Base-by-base conservation (phyloP, 2,329 filamentous ascomycete genomes). In the Fusarium sp. region DNA sequence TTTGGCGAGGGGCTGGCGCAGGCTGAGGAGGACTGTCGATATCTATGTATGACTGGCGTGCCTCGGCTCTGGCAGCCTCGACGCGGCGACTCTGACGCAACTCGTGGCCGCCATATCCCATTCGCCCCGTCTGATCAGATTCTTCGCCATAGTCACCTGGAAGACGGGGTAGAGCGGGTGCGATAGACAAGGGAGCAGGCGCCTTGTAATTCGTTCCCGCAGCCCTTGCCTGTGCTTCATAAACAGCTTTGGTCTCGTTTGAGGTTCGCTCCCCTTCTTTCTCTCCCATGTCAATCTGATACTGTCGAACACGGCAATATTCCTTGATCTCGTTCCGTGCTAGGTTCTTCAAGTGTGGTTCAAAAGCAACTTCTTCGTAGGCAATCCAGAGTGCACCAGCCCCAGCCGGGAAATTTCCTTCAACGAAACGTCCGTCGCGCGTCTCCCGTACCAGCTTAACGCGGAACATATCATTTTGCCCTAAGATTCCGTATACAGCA, bases 381-480 rank as follows among this genome's bases (percentile, higher is more conserved):
- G 86, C 81, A 41, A 91, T 89, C 90, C 90, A 91, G 2, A 91
- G 78, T 4, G 87, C 89, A 18, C 90, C 90, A 4, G 89, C 87
- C 3, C 89, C 89, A 5, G 80, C 79, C 0, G 90, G 90, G 61
- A 90, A 91, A 77, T 91, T 91, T 39, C 88, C 89, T 36, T 88
- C 83, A 3, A 90, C 81, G 35, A 84, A 85, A 0, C 88, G 86
- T 6, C 90, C 90, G 74, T 91, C 89, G 7, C 89, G 86, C 0
- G 89, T 91, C 74, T 90, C 85, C 11, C 87, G 83, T 2, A 89
- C 85, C 1, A 91, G 83, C 77, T 91, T 91, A 60, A 91, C 88
- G 1, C 90, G 83, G 77, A 92, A 91, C 86, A 90, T 91, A 71
- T 91, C 89, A 61, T 90, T 90, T 24, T 86, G 85, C 2, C 89